Base-by-base conservation (phyloP, 495 filamentous ascomycete species). In the Recurvomyces mirabilis region DNA sequence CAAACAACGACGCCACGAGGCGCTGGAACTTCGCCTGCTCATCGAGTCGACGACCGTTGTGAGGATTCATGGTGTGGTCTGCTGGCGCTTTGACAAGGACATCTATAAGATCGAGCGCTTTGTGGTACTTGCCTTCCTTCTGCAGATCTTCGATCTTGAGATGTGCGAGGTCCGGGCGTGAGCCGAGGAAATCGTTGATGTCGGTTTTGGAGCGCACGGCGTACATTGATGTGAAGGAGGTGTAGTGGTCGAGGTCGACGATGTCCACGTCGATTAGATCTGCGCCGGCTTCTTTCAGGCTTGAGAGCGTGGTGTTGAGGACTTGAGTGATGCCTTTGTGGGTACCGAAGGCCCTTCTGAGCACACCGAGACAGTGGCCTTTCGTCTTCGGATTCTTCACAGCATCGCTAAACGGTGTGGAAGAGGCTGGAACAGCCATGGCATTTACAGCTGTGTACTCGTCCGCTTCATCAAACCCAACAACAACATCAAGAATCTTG, bases 141-240 rank as follows among this genome's bases (percentile, higher is more conserved):
- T 51, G 33, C 9, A 51, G 14, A 22, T 50, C 46, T 14, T 38
- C 40, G 17, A 50, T 46, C 18, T 51, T 49, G 4, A 42, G 29
- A 10, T 51, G 46, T 10, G 51, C 12, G 49, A 48, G 32, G 30
- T 51, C 28, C 42, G 49, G 15, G 45, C 55, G 58, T 17, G 55
- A 47, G 9, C 50, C 46, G 20, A 65, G 53, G 37, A 63, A 63
- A 38, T 40, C 55, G 43, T 63, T 56, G 47, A 63, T 65, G 40
- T 65, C 61, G n/a, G 30, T 14, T 34, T 42, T 46, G 30, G 54
- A 61, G 5, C 58, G 51, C 2, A 56, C 53, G 15, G 49, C 43
- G 24, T 58, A 56, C 6, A 51, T 32, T 6, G 58, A 55, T 3
- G 58, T 59, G 4, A 41, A 38, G 21, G 22, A 46, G 31, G 57